Conservation (phyloP, 805 yeast genomes). For the Candida fluviatilis region DNA sequence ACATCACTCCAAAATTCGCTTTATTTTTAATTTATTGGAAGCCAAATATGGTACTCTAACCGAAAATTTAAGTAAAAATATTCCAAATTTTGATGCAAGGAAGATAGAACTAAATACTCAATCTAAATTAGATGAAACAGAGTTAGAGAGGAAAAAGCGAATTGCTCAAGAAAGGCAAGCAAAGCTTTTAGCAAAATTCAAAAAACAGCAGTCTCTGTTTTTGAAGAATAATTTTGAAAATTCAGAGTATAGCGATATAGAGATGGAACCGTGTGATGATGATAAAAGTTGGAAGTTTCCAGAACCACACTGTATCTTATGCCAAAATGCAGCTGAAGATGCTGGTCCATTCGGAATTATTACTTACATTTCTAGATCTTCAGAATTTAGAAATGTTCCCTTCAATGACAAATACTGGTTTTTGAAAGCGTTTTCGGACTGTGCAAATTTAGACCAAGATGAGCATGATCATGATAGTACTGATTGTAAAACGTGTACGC, state of each 20-base stretch:
- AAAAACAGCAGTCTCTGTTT: slow-evolving; percentile 75
- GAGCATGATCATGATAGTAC: slow-evolving; percentile 14
- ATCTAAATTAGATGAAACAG: slow-evolving; percentile 23
- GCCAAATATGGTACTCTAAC: slow-evolving; percentile 19
- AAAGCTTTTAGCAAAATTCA: slow-evolving; percentile 72
- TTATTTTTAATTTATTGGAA: slow-evolving; percentile 41
- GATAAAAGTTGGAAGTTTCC: slow-evolving; percentile 60
- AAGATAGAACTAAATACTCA: slow-evolving; percentile 16
- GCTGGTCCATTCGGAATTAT: slow-evolving; percentile 75
- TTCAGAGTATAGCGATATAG: slow-evolving; percentile 36
- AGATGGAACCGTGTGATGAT: slow-evolving; percentile 34
- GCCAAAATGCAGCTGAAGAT: slow-evolving; percentile 69
- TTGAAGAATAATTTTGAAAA: slow-evolving; percentile 44
- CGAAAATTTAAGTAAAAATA: slow-evolving; percentile 14
- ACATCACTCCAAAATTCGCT: slow-evolving; percentile 54
- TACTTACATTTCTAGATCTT: slow-evolving; percentile 53
- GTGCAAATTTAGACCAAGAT: slow-evolving; percentile 34
- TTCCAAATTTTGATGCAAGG: slow-evolving; percentile 20
- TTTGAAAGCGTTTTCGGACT: slow-evolving; percentile 54
- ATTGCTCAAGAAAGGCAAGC: slow-evolving; percentile 67
- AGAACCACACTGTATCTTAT: slow-evolving; percentile 69
- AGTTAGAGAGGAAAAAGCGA: slow-evolving; percentile 56
- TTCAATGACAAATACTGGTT: slow-evolving; percentile 63
- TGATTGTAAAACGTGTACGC: slow-evolving; percentile 3
- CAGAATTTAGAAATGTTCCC: slow-evolving; percentile 63